Evolutionary conservation across 345 rosid genomes (phyloP), one percentile per base, ranked within the genome.

Genomic region (Capsella bursapastoris): DNA sequence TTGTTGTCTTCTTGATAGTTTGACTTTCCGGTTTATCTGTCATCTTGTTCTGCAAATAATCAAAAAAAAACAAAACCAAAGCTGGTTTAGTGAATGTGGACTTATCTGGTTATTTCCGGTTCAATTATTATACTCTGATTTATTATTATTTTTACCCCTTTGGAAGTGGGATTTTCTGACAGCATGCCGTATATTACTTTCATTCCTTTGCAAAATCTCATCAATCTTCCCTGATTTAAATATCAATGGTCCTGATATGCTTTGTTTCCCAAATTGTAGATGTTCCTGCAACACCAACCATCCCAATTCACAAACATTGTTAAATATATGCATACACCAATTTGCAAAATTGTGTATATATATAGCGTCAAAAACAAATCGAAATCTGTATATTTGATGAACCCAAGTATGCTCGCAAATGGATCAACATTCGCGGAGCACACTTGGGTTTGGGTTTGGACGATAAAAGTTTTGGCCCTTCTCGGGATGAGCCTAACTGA

Each of bases 181-280:
- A 25, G 85, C 87, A 34, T 38, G 84, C 13, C 85, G 83, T 31
- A 85, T 88, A 61, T 82, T 85, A 25, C 72, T 85, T 74, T 83
- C 89, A 72, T 86, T 90, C 68, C 83, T 78, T 64, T 79, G 82
- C 67, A 84, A 67, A 51, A 84, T 75, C 63, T 80, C 79, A 4
- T 86, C 87, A 3, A 84, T 68, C 71, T 80, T 82, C 40, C 74
- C 78, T 9, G 88, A 71, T 65, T 85, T 80, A 11, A 81, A 62
- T 14, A 85, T 55, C 64, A 83, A 8, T 4, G 90, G 88, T 53
- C 88, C 93, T 6, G 93, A 90, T 31, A 73, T 55, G 49, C 65
- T 73, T 11, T 78, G 78, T 60, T 60, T 78, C 6, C 74, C 70
- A 22, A 45, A 45, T 62, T 78, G 58, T 52, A 38, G 12, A 61